phyloP scores from a whole-genome alignment of 306 rosid species.

The Geum urbanum region DNA sequence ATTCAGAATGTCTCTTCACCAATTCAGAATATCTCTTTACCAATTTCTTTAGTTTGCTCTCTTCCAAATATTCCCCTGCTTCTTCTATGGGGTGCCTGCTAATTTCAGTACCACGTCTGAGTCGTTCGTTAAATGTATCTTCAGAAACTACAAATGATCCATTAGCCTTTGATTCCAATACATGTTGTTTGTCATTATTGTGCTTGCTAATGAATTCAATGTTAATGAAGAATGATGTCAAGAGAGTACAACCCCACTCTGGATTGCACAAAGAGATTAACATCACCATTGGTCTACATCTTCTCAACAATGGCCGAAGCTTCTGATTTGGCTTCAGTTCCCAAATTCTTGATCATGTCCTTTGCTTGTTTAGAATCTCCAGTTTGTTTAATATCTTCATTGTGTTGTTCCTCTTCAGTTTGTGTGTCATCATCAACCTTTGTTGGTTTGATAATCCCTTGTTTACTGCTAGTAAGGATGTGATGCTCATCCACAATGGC shows the following conservation, averaged over 20 bases:
- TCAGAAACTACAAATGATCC: constrained; percentile 94
- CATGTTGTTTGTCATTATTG: too few species aligned
- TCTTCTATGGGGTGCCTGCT: constrained; percentile 84
- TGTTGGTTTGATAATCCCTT: too few species aligned
- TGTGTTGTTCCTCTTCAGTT: too few species aligned
- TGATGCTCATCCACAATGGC: too few species aligned
- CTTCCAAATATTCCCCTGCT: constrained; percentile 94
- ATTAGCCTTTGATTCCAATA: constrained; percentile 99
- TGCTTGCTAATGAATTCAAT: constrained; percentile 95
- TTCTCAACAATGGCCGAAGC: constrained; percentile 97
- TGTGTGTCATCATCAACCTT: too few species aligned
- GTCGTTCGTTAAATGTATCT: constrained; percentile 91
- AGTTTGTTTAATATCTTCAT: too few species aligned
- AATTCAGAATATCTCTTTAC: constrained; percentile 48
- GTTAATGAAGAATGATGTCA: constrained; percentile 87
- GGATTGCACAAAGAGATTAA: constrained; percentile 93
- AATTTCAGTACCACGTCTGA: constrained; percentile 98
- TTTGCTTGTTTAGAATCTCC: too few species aligned
- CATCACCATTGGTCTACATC: constrained; percentile 96
- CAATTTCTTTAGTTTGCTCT: constrained; percentile 74
- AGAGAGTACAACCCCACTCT: constrained; percentile 99
- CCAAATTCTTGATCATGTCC: constrained; percentile 93
- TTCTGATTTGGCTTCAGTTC: constrained; percentile 98
- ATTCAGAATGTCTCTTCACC: constrained; percentile 89
- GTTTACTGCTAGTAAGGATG: too few species aligned